Conservation (phyloP, 2,329 filamentous ascomycete species). For the Elsinoe arachidis region DNA sequence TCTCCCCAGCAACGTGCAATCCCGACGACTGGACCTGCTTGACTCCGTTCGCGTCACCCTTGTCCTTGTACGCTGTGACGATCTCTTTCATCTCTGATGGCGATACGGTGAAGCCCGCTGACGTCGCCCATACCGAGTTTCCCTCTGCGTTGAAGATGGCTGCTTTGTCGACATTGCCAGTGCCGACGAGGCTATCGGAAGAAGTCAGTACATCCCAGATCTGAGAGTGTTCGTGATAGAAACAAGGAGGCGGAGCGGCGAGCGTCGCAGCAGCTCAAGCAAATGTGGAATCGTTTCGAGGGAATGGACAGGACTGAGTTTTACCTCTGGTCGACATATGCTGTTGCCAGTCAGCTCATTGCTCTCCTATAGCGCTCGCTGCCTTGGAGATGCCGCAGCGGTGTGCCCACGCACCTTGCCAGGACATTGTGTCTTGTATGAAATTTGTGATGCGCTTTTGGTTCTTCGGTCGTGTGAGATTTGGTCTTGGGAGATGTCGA, state of each 20-base stretch:
- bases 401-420: conserved; percentile 53
- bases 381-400: neutral
- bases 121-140: conserved; percentile 70
- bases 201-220: conserved; percentile 5
- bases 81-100: conserved; percentile 49
- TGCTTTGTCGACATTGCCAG: conserved; percentile 71
- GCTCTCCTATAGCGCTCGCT: neutral
- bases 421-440: conserved; percentile 52
- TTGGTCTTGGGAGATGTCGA: conserved; percentile 11
- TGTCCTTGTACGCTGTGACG: conserved; percentile 44
- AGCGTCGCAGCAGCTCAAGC: neutral
- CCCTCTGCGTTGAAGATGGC: conserved; percentile 76
- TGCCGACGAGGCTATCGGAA: conserved; percentile 62
- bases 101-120: conserved; percentile 57
- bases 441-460: conserved; percentile 14
- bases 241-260: neutral
- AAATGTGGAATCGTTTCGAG: neutral
- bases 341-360: conserved; percentile 29
- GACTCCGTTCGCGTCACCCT: conserved; percentile 41
- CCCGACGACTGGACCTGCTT: conserved; percentile 64
- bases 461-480: neutral
- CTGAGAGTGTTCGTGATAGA: neutral
- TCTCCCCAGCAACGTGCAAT: conserved; percentile 64
- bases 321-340: conserved; percentile 57
- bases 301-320: conserved; percentile 12